Base-by-base conservation (phyloP, 768 basidiomycete genomes). In the Xerocomus brunneocitrinus region DNA sequence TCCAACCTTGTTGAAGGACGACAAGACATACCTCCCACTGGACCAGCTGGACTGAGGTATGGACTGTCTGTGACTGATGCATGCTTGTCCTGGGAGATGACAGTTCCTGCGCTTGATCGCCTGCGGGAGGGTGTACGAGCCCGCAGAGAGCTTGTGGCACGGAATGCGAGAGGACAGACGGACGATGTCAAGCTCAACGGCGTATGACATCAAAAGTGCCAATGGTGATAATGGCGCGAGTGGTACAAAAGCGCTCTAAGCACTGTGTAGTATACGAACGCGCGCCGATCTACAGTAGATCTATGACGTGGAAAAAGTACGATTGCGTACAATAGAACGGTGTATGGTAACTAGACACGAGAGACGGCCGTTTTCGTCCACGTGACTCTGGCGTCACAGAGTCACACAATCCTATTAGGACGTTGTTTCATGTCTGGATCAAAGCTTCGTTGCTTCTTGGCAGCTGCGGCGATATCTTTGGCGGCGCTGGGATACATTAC, bases 31-130 rank as follows among this genome's bases (percentile, higher is more conserved):
- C 85, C 91, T 4, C 64, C 79, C 1, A 76, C 78, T 10, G 93
- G 92, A 3, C 84, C 85, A 1, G 71, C 78, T 7, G 85, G 81
- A 10, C 73, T 95, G 43, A 85, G 78, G 62, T 92, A 91, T 62
- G 93, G 93, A 27, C 84, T 87, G 66, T 89, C 87, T 8, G 89
- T 95, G 6, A 94, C 93, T 24, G 91, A 93, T 70, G 88, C 87
- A 8, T 95, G 91, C 70, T 78, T 98, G 46, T 86, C 87, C 40
- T 98, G 94, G 93, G 85, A 91, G 62, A 80, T 81, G 61, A 95
- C 95, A 3, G 76, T 94, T 5, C 84, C 85, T 2, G 76, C 83
- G 1, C 77, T 99, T 47, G 85, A 98, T 46, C 82, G 87, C 46
- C 79, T 99, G 19, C 82, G 95, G n/a, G 80, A 85, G 62, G 97